These are phyloP conservation scores for Baorangia bicolor DNA, from an alignment of 768 basidiomycete species.

Conservation along the genomic window DNA sequence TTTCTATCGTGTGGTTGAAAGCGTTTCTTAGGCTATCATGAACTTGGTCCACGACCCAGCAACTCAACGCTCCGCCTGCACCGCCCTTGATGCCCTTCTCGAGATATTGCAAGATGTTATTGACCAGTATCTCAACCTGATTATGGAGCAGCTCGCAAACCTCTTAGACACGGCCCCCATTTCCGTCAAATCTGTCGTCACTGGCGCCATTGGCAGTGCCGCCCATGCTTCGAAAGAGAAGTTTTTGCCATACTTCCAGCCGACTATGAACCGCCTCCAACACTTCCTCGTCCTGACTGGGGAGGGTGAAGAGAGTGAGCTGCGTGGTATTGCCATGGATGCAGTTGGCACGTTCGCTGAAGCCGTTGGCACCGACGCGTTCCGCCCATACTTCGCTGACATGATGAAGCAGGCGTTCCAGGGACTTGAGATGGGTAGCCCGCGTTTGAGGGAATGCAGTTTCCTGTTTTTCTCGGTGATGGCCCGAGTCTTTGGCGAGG, in stretches of 20 bases:
- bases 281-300: constrained; percentile 84
- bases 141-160: constrained; percentile 91
- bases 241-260: constrained; percentile 93
- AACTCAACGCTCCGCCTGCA: constrained; percentile 93
- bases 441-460: constrained; percentile 88
- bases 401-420: constrained; percentile 96
- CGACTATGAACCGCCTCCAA: constrained; percentile 84
- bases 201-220: constrained; percentile 96
- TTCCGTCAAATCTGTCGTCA: constrained; percentile 88
- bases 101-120: constrained; percentile 92
- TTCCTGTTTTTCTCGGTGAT: constrained; percentile 99
- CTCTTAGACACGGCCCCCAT: constrained; percentile 87
- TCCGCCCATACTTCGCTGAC: constrained; percentile 93
- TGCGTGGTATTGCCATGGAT: constrained; percentile 97
- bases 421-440: constrained; percentile 82
- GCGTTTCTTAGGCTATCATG: constrained; percentile 70
- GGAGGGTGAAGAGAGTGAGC: constrained; percentile 90
- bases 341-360: constrained; percentile 98
- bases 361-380: constrained; percentile 90
- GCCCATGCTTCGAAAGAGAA: constrained; percentile 92
- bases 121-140: constrained; percentile 84
- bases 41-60: constrained; percentile 80
- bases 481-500: constrained; percentile 94
- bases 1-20: not conserved
- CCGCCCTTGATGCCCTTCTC: constrained; percentile 92